A percentile compares a stretch with the other conserved stretches of the same genome.
phyloP scores from a whole-genome alignment of 331 rosid species.

The Erythrophleum ivorense region DNA sequence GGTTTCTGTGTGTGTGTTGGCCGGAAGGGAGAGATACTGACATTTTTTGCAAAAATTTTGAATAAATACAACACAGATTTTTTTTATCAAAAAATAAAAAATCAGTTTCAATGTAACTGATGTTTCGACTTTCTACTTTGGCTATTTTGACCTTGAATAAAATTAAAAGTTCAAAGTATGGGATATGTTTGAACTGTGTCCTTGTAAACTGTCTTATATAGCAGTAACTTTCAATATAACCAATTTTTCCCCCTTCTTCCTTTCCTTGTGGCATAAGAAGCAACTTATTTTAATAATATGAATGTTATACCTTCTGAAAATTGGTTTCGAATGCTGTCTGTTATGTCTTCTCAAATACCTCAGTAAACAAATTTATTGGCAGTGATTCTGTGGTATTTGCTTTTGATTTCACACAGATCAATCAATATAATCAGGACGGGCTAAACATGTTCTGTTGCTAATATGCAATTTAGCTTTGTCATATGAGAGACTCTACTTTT shows the following conservation, averaged over 20 bases:
- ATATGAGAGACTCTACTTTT: neutral
- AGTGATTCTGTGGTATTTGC: neutral
- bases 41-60: neutral
- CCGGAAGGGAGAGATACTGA: neutral
- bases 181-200: neutral
- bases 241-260: neutral
- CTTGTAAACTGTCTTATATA: neutral
- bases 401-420: neutral
- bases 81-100: no score
- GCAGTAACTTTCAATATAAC: neutral
- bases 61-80: no score
- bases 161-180: neutral
- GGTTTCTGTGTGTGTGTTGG: neutral
- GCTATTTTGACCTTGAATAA: neutral
- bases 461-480: neutral
- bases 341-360: neutral
- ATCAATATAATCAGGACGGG: neutral
- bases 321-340: neutral
- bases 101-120: neutral
- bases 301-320: neutral
- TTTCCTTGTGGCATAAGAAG: neutral
- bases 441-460: neutral
- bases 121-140: neutral
- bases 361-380: neutral
- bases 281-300: neutral